These are phyloP conservation scores for Plasmodium reichenowi DNA, from an alignment of 169 alveolate species.

Conservation along the genomic window DNA sequence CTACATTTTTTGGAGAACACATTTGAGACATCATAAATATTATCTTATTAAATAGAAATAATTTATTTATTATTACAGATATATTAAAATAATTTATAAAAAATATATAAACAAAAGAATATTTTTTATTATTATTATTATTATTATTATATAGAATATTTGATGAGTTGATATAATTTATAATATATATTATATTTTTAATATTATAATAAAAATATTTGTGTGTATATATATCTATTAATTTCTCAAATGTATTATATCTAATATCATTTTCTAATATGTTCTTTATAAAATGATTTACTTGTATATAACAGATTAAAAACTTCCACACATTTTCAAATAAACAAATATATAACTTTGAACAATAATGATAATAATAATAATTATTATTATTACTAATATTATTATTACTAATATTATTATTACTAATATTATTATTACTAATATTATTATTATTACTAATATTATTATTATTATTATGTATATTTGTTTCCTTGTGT, in stretches of 20 bases:
- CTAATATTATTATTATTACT: neutral
- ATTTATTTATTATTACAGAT: neutral
- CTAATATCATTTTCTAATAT: constrained; percentile 19
- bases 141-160: neutral
- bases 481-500: neutral
- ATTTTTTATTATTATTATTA: neutral
- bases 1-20: no score
- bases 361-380: no score
- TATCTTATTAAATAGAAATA: constrained; percentile 8
- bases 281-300: constrained; percentile 8
- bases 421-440: neutral
- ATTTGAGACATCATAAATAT: constrained; percentile 1
- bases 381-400: neutral
- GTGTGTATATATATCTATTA: constrained; percentile 3
- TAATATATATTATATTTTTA: constrained; percentile 5
- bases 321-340: constrained; percentile 12
- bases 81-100: constrained; percentile 15
- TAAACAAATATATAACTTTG: neutral
- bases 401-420: neutral
- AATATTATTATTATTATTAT: neutral
- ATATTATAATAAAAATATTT: constrained; percentile 15
- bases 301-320: constrained; percentile 16
- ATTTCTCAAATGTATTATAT: constrained; percentile 7
- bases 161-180: neutral
- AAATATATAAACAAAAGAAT: constrained; percentile 7